Evolutionary conservation across 306 rosid genomes (phyloP).

Genomic region (Urtica urens): DNA sequence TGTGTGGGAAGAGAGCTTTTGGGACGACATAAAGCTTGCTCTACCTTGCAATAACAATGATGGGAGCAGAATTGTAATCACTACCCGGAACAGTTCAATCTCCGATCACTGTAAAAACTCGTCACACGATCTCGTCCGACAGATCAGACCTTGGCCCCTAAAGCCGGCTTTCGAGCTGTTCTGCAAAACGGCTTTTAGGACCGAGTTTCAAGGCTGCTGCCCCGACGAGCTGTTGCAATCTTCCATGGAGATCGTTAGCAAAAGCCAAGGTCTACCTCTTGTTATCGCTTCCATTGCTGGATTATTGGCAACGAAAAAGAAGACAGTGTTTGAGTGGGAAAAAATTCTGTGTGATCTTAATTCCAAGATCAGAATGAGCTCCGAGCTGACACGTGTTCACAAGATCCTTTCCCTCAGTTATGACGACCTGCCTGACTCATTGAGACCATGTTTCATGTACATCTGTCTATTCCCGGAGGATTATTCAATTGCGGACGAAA

Average conservation of each 20-base stretch:
- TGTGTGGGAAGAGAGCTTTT: background rate
- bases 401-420: constrained; percentile 5
- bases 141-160: background rate
- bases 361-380: background rate
- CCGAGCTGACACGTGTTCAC: background rate
- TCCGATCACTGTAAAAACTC: background rate
- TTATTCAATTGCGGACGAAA: background rate
- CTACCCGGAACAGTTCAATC: background rate
- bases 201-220: background rate
- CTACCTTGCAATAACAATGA: background rate
- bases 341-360: constrained; percentile 1
- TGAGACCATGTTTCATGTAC: constrained; percentile 8
- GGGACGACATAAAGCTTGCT: constrained; percentile 5
- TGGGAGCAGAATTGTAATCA: constrained; percentile 10
- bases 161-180: constrained; percentile 4
- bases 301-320: constrained; percentile 1
- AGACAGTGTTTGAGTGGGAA: constrained; percentile 7
- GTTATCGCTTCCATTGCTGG: constrained; percentile 12
- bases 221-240: constrained; percentile 6
- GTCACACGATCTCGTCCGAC: background rate
- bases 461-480: background rate
- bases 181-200: constrained; percentile 1
- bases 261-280: constrained; percentile 12
- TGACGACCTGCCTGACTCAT: constrained; percentile 5
- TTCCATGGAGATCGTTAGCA: constrained; percentile 1